Conservation (phyloP, 2,329 filamentous ascomycete species). For the Grosmannia penicillata region DNA sequence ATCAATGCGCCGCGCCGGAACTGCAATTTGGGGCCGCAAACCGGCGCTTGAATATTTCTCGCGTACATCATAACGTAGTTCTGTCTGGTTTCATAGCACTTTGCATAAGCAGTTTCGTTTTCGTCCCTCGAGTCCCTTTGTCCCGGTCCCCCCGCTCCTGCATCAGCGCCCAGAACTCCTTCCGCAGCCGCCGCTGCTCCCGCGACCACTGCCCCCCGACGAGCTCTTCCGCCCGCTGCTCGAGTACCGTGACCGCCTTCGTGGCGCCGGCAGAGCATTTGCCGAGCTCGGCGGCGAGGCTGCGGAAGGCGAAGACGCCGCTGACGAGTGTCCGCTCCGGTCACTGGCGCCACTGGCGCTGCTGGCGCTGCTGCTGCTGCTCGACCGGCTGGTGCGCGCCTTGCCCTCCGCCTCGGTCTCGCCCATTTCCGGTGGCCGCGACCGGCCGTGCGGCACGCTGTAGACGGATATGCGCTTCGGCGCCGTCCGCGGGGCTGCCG, state of each 20-base stretch:
- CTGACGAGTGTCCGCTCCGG: neutral
- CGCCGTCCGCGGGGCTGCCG: neutral
- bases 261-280: neutral
- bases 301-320: conserved; percentile 1
- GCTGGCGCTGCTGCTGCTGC: neutral
- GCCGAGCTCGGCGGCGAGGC: neutral
- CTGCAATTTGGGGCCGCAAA: no score
- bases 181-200: neutral
- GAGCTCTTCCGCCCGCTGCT: neutral
- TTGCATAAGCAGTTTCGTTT: neutral
- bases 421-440: no score
- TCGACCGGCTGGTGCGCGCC: no score
- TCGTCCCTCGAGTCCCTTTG: neutral
- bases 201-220: neutral
- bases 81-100: neutral
- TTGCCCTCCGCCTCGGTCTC: no score
- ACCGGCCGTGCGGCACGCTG: no score
- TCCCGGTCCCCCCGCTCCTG: neutral
- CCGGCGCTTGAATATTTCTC: no score
- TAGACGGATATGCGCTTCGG: neutral
- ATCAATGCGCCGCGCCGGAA: no score
- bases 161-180: neutral
- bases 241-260: neutral
- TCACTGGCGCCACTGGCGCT: neutral
- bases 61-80: no score